These are phyloP conservation scores for Ogataea thermomethanolica DNA, from an alignment of 805 yeast species.

Conservation along the genomic window DNA sequence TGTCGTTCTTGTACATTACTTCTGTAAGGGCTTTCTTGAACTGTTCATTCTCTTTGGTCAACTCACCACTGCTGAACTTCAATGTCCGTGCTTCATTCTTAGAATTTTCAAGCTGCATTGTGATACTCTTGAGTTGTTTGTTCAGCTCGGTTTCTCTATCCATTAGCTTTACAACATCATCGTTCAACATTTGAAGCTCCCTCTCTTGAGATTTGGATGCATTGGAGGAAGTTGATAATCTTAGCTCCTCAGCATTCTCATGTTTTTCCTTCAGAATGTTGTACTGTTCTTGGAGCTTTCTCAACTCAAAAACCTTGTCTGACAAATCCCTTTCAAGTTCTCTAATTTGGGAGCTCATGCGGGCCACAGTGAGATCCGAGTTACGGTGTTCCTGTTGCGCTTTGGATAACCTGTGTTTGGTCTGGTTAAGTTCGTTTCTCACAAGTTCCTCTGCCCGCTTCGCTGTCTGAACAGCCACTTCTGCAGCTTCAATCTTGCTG, in stretches of 20 bases:
- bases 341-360: constrained; percentile 47
- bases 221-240: constrained; percentile 31
- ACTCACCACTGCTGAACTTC: constrained; percentile 36
- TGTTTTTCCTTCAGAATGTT: constrained; percentile 49
- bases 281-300: constrained; percentile 46
- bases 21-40: constrained; percentile 39
- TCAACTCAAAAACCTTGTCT: constrained; percentile 53
- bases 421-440: constrained; percentile 50
- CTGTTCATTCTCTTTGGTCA: constrained; percentile 41
- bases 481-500: constrained; percentile 72
- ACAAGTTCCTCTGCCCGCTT: constrained; percentile 57
- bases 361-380: constrained; percentile 51
- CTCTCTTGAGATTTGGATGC: constrained; percentile 35
- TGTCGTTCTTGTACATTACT: constrained; percentile 42
- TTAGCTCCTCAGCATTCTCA: constrained; percentile 41
- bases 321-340: constrained; percentile 54
- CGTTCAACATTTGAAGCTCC: constrained; percentile 53
- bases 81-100: constrained; percentile 41
- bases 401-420: constrained; percentile 42
- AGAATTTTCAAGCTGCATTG: constrained; percentile 57
- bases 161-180: constrained; percentile 50
- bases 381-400: constrained; percentile 52
- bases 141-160: constrained; percentile 64
- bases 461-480: constrained; percentile 62
- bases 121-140: constrained; percentile 59